Evolutionary conservation across 306 rosid species (phyloP).

Genomic region (Rubus idaeus): DNA sequence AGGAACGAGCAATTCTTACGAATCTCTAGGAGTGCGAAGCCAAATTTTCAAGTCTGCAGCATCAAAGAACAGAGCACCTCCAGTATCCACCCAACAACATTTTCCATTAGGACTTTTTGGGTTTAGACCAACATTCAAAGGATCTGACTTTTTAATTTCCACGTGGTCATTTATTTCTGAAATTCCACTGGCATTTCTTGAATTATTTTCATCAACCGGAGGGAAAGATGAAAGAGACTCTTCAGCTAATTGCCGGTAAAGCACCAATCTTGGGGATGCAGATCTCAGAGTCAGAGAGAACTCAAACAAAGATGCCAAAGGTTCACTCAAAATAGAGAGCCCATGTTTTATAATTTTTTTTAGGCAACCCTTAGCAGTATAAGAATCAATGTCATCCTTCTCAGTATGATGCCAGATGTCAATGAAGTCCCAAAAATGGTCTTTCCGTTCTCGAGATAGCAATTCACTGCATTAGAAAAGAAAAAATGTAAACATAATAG

Average conservation of each 20-base stretch:
- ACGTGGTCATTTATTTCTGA: constrained; percentile 26
- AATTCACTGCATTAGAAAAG: constrained; percentile 57
- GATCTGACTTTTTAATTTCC: constrained; percentile 40
- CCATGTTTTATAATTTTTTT: constrained; percentile 51
- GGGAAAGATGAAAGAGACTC: constrained; percentile 88
- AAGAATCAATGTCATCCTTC: constrained; percentile 40
- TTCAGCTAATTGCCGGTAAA: constrained; percentile 70
- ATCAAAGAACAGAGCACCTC: constrained; percentile 60
- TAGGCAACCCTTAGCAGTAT: constrained; percentile 64
- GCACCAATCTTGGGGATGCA: constrained; percentile 81
- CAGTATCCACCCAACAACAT: constrained; percentile 93
- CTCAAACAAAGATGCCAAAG: constrained; percentile 73
- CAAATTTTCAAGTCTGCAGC: constrained; percentile 51
- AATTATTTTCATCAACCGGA: constrained; percentile 46
- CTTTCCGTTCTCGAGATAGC: constrained; percentile 62
- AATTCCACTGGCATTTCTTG: constrained; percentile 30
- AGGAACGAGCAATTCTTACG: constrained; percentile 42
- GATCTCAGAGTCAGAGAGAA: constrained; percentile 86
- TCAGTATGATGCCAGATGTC: constrained; percentile 61
- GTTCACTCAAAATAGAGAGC: constrained; percentile 54
- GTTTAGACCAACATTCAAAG: constrained; percentile 43
- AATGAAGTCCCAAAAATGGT: constrained; percentile 73
- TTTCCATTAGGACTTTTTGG: constrained; percentile 56
- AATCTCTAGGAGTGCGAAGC: constrained; percentile 45
- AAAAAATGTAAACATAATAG: constrained; percentile 16